Evolutionary conservation across 2,329 filamentous ascomycete species (phyloP).

Genomic region (Colletotrichum tropicicola): DNA sequence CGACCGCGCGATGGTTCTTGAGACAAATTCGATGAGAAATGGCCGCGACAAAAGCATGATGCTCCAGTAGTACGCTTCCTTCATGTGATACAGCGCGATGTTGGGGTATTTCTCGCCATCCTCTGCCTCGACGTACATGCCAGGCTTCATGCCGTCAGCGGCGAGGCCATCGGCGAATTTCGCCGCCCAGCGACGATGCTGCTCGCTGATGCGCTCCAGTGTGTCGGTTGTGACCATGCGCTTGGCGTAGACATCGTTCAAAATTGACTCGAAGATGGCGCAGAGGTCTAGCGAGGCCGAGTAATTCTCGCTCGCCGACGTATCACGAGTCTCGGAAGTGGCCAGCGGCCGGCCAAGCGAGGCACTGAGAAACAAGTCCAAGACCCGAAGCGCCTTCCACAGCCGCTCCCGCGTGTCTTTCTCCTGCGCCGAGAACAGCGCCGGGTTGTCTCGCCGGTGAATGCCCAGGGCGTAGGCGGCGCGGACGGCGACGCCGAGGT

Average conservation of each 20-base stretch:
- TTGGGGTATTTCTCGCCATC: conserved; percentile 35
- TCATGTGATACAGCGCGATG: conserved; percentile 42
- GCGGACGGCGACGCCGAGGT: conserved; percentile 46
- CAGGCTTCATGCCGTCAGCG: conserved; percentile 30
- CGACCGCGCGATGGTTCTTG: conserved; percentile 17
- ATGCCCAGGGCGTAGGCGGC: conserved; percentile 47
- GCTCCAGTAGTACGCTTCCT: conserved; percentile 47
- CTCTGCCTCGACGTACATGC: conserved; percentile 19
- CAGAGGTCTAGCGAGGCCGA: conserved; percentile 43
- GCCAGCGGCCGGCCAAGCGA: conserved; percentile 43
- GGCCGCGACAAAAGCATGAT: conserved; percentile 48
- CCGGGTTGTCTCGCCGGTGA: conserved; percentile 39
- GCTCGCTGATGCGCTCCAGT: conserved; percentile 37
- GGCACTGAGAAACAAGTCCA: conserved; percentile 44
- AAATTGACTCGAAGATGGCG: conserved; percentile 45
- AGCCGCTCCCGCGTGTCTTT: conserved; percentile 38
- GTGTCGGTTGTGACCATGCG: conserved; percentile 38
- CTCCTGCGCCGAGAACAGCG: conserved; percentile 37
- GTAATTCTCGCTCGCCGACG: conserved; percentile 31
- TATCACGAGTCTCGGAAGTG: conserved; percentile 39
- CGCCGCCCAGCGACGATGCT: conserved; percentile 37
- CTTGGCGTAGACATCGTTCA: conserved; percentile 44
- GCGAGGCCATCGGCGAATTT: conserved; percentile 31
- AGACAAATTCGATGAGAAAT: conserved; percentile 42
- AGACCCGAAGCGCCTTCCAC: conserved; percentile 43